Base-by-base conservation (phyloP, 768 basidiomycete genomes). In the Kwoniella pini region DNA sequence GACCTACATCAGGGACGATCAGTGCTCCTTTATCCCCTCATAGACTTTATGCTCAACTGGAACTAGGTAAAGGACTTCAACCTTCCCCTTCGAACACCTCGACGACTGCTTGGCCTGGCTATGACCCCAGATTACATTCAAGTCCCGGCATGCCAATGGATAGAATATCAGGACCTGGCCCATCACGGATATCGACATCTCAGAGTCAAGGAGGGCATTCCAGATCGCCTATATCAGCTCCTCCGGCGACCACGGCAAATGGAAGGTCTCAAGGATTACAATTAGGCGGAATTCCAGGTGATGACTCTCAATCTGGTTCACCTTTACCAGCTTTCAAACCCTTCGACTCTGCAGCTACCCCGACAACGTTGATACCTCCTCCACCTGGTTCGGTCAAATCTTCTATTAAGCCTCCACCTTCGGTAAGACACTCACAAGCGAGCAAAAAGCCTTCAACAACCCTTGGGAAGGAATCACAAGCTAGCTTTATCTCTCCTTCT, bases 21-120 rank as follows among this genome's bases (percentile, higher is more conserved):
- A 76, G 75, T 12, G 77, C 75, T 11, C 77, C 77, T 2, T 57
- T 78, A n/a, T 67, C 64, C 22, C 77, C 77, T 12, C 72, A 75
- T 42, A 61, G 70, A 27, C 46, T 75, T 27, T 72, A 71, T 43
- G 74, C 68, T 40, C 75, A 74, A 52, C 52, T 76, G 10, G 74
- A 78, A 59, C 22, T 78, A 57, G 72, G 53, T 60, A 75, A 64
- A 54, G 67, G 46, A 33, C 61, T 30, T 22, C 67, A 59, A 53
- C 68, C 45, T 21, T 56, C 55, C 33, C 64, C 52, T 15, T 42
- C 63, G 44, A 43, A 48, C 24, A 24, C 30, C 31, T 31, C 48
- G 15, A 60, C 52, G 57, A 39, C 43, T 11, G 56, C 57, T 13
- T 67, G 49, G 52, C 33, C 57, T 15, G 51, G 48, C 2, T 71